A percentile compares a stretch with the other conserved stretches of the same genome.
Conservation (phyloP, 2,329 filamentous ascomycete genomes). For the Pseudogymnoascus sp. region DNA sequence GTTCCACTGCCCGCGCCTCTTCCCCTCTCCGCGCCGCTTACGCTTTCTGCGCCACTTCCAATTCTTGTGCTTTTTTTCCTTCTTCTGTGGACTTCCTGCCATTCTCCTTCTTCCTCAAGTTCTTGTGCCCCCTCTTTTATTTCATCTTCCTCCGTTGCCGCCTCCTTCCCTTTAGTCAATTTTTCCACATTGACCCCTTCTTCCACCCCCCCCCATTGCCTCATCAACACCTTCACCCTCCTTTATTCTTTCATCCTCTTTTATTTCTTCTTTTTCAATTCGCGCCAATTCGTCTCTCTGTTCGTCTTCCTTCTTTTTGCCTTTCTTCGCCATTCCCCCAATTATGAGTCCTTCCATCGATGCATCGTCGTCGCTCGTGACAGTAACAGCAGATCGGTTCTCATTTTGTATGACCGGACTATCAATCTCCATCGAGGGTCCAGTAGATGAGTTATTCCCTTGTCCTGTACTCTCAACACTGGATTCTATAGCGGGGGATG, state of each 20-base stretch:
- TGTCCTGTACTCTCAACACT: background rate
- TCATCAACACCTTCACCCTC: no score
- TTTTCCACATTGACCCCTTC: background rate
- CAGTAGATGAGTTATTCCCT: background rate
- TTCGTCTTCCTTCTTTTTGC: background rate
- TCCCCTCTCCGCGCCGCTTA: background rate
- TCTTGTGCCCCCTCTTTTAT: no score
- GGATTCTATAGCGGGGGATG: background rate
- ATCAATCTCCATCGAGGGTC: background rate
- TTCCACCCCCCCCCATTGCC: background rate
- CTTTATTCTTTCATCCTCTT: no score
- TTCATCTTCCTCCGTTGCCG: background rate
- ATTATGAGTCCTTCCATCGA: background rate
- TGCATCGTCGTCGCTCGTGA: background rate
- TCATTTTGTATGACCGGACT: background rate
- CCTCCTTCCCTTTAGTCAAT: background rate
- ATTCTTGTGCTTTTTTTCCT: background rate
- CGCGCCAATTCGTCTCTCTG: no score
- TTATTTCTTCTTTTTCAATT: no score
- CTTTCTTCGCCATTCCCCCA: no score
- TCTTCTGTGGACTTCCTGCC: background rate
- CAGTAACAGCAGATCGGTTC: background rate
- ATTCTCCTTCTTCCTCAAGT: no score
- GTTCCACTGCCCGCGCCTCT: background rate
- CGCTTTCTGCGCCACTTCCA: background rate